Evolutionary conservation across 768 basidiomycete species (phyloP), one percentile per base, ranked within the genome.

Genomic region (Lactifluus rugatus): DNA sequence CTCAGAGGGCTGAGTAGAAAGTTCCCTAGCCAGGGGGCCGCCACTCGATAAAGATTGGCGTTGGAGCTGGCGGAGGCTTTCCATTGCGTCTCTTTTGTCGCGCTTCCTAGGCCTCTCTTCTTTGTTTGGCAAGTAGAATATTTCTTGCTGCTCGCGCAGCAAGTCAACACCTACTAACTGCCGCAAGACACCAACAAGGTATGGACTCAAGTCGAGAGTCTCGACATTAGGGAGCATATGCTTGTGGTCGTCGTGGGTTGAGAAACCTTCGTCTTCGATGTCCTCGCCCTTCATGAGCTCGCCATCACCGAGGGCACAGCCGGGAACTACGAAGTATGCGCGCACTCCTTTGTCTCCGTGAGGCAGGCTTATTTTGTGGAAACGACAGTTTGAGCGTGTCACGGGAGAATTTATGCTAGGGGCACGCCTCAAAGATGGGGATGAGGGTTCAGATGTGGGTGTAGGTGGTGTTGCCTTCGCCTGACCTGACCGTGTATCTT

Each of bases 321-420:
- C 83, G 0, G 85, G 85, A 5, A 85, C 82, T 31, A 85, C 74
- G 70, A 87, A 87, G 62, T 65, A 76, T n/a, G 83, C 70, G 7
- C 80, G 78, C 32, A 74, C 75, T 4, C 78, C 76, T 31, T 74
- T 72, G 53, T 82, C 80, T 54, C 78, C 77, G 39, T 70, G 72
- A 1, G 83, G 83, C 21, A 87, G 67, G 61, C 81, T 83, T 65
- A 87, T 82, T 58, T 78, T 81, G 65, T 82, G 84, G 68, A 81
- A 87, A 41, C 81, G 81, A 63, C 85, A 87, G 53, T 85, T 77
- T 3, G 85, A 85, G 5, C 85, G 79, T 16, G 84, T 85, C 7
- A 81, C 77, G 0, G 81, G 82, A 2, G 81, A 76, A 54, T 70
- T 75, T 13, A 69, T 54, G 45, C 34, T 55, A 19, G 47, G 55